Conservation (phyloP, 169 alveolate genomes). For the Plasmodium vivax region DNA sequence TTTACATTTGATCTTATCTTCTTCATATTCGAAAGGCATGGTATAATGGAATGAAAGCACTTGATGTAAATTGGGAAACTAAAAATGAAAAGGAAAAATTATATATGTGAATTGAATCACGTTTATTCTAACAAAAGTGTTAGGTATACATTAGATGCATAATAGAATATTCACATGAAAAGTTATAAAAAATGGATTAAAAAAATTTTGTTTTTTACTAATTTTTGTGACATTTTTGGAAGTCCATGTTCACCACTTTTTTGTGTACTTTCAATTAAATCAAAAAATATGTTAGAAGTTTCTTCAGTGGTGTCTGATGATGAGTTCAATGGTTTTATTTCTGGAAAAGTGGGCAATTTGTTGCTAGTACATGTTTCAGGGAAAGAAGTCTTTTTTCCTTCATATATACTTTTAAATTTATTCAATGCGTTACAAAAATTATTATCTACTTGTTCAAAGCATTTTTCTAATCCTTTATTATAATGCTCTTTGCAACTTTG, state of each 20-base stretch:
- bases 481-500: not conserved
- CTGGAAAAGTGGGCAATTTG: not conserved
- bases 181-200: no score
- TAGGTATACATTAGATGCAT: no score
- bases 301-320: not conserved
- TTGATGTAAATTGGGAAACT: not conserved
- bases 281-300: not conserved
- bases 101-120: no score
- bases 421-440: not conserved
- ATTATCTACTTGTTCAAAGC: not conserved
- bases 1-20: not conserved
- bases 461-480: not conserved
- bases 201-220: no score
- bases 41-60: not conserved
- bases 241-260: not conserved
- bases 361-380: not conserved
- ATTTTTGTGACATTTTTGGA: not conserved
- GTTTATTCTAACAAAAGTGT: not conserved
- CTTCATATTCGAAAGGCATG: not conserved
- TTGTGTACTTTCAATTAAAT: no score
- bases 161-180: no score
- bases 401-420: not conserved
- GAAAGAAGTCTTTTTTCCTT: not conserved
- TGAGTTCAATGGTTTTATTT: not conserved
- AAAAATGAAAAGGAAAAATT: not conserved